A percentile compares a stretch with the other conserved stretches of the same genome.
Evolutionary conservation across 2,329 filamentous ascomycete species (phyloP).

Genomic region (Chrysosporium keratinophilum): DNA sequence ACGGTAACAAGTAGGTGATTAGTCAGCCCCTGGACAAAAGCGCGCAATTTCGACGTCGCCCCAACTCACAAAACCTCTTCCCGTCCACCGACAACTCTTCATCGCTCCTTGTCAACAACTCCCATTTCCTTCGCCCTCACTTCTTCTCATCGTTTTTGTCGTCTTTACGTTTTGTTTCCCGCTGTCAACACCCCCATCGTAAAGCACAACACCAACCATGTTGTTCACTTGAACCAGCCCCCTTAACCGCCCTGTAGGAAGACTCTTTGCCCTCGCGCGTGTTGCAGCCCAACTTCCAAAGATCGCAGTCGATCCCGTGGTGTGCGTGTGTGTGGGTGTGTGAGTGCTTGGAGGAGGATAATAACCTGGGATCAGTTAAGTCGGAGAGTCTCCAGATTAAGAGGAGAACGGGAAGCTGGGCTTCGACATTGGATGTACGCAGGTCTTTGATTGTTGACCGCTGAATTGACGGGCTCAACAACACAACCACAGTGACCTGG

Average conservation of each 20-base stretch:
- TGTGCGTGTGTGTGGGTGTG: neutral
- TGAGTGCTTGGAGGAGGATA: conserved; percentile 2
- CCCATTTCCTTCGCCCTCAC: neutral
- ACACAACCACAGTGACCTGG: neutral
- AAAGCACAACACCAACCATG: neutral
- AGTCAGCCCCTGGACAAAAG: neutral
- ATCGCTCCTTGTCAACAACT: neutral
- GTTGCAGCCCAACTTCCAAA: neutral
- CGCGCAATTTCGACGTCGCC: neutral
- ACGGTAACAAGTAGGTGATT: neutral
- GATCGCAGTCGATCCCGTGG: neutral
- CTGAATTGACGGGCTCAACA: neutral
- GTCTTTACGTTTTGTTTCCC: neutral
- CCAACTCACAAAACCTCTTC: neutral
- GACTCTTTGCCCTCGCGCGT: neutral
- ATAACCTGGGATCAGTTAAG: conserved; percentile 7
- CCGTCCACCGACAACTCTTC: neutral
- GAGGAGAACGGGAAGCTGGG: conserved; percentile 2
- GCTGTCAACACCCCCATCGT: neutral
- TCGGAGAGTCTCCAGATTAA: conserved; percentile 2
- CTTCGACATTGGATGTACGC: conserved; percentile 1
- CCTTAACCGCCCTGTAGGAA: conserved; percentile 8
- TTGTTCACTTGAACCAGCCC: neutral
- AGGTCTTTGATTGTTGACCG: neutral
- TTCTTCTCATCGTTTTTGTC: neutral